phyloP scores from a whole-genome alignment of 306 rosid species.

The Carpinus fangiana region DNA sequence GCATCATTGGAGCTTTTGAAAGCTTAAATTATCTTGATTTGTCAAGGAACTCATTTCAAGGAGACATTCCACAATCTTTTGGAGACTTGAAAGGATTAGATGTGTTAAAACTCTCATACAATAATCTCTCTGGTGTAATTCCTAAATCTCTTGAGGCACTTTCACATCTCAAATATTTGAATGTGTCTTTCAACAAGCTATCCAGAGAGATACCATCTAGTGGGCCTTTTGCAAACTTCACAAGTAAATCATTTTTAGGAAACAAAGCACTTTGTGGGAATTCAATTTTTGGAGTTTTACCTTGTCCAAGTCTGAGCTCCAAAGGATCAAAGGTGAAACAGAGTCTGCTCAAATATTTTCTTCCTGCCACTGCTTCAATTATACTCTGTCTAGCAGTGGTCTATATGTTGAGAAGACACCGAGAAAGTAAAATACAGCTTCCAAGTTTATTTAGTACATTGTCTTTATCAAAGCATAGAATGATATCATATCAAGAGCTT shows the following conservation, averaged over 20 bases:
- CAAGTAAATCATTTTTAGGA: background rate
- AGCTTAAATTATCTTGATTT: too few relatives aligned
- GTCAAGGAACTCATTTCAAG: too few relatives aligned
- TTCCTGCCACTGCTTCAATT: background rate
- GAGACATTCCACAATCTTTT: too few relatives aligned
- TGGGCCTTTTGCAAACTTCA: slow-evolving; percentile 2
- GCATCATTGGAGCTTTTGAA: too few relatives aligned
- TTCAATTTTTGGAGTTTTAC: background rate
- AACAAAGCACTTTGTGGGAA: background rate
- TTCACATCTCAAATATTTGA: too few relatives aligned
- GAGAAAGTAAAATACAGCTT: too few relatives aligned
- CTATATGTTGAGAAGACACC: background rate
- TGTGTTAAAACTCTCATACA: too few relatives aligned
- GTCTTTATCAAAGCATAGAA: background rate
- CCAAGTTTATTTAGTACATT: background rate
- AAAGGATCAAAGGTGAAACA: background rate
- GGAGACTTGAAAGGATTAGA: too few relatives aligned
- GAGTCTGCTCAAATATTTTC: background rate
- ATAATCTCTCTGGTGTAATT: too few relatives aligned
- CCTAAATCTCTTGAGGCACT: too few relatives aligned
- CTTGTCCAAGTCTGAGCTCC: background rate
- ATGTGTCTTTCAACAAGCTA: too few relatives aligned
- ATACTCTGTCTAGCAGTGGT: background rate
- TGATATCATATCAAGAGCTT: background rate
- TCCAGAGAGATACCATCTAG: background rate